Evolutionary conservation across 306 rosid genomes (phyloP), one percentile per base, ranked within the genome.

Genomic region (Hylodesmum podocarpum): DNA sequence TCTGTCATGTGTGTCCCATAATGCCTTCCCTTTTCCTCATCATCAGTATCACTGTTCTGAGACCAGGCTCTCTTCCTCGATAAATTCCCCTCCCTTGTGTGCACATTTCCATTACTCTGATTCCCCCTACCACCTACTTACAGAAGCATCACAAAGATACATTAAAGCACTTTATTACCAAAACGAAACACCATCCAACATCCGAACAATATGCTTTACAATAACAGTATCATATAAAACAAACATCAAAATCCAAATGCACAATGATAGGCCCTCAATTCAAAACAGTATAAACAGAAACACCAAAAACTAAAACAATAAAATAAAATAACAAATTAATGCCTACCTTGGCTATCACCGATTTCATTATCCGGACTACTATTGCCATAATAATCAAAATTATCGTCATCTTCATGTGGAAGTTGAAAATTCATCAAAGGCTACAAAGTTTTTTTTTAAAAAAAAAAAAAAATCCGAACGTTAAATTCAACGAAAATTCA

Each of bases 321-420:
- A 47, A 16, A 46, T 29, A 31, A 62, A 64, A 46, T 13, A 53
- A 11, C 1, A 19, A 57, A 41, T 16, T 4, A 65, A 36, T 58
- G 82, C 87, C 84, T 83, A 90, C 98, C 93, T 90, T 87, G 95
- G 82, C 87, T 92, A 77, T 84, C 91, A 86, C 96, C 90, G 89
- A 96, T 92, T 89, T 92, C 98, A 83, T 66, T 57, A n/a, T 90
- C 98, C 91, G 87, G 96, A 88, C 97, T 95, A 84, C 96, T 95
- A 85, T 90, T 90, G 40, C 85, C 97, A 82, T 90, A 90, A 78
- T 95, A 92, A 86, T 92, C 92, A 78, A 90, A 92, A 78, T 80
- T 96, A 86, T 90, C 97, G 82, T 87, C 93, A 41, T 88, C 87
- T 80, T 86, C 88, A 64, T 49, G 27, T 66, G 99, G 97, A 83